A percentile compares a stretch with the other conserved stretches of the same genome.
Conservation (phyloP, 352 stramenopile genomes). For the Phytophthora cactorum region DNA sequence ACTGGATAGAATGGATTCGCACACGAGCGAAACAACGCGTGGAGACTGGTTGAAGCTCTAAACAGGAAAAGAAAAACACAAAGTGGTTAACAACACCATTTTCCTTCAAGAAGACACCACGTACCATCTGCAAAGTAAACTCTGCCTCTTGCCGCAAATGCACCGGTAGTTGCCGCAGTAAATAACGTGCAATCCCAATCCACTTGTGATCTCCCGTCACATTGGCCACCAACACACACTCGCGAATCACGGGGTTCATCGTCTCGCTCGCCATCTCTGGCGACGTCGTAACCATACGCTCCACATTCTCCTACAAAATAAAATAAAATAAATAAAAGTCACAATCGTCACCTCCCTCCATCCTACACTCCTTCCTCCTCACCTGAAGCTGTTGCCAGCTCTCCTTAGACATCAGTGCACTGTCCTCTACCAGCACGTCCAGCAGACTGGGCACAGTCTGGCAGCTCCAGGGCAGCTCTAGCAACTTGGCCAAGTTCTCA, state of each 20-base stretch:
- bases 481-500: slow-evolving; percentile 63
- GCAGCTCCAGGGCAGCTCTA: slow-evolving; percentile 72
- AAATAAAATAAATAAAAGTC: not conserved
- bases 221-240: slow-evolving; percentile 63
- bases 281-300: slow-evolving; percentile 48
- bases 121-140: slow-evolving; percentile 84
- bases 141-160: slow-evolving; percentile 72
- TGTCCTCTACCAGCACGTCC: slow-evolving; percentile 61
- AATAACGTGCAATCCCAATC: slow-evolving; percentile 55
- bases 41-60: slow-evolving; percentile 70
- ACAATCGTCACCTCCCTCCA: too few species aligned
- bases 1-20: slow-evolving; percentile 51
- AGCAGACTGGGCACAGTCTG: slow-evolving; percentile 63
- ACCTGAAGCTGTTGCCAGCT: slow-evolving; percentile 71
- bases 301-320: slow-evolving; percentile 48
- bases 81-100: slow-evolving; percentile 1
- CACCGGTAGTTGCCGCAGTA: slow-evolving; percentile 58
- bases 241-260: slow-evolving; percentile 70
- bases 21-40: slow-evolving; percentile 51
- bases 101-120: not conserved
- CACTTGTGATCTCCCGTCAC: slow-evolving; percentile 51
- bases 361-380: not conserved
- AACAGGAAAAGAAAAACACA: slow-evolving; percentile 1
- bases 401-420: slow-evolving; percentile 42
- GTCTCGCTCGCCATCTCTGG: slow-evolving; percentile 46